Percentiles rank a stretch among this genome's conserved stretches.
These are phyloP conservation scores for Rhodosporidiobolus odoratus DNA, from an alignment of 768 basidiomycete genomes.

Conservation along the genomic window DNA sequence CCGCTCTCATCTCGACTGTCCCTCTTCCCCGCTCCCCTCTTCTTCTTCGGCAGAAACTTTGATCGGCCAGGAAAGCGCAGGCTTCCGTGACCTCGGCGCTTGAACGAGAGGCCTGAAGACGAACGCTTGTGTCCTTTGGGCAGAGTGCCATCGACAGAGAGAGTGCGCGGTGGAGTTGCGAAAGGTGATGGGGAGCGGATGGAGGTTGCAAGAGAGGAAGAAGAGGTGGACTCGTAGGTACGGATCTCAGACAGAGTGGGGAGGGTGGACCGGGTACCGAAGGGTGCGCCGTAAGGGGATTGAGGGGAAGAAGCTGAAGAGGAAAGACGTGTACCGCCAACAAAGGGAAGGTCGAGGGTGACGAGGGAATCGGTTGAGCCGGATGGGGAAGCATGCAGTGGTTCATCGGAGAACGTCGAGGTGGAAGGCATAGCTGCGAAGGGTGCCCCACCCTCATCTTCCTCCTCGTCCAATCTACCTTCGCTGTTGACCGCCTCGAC, in stretches of 20 bases:
- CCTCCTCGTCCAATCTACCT: no score
- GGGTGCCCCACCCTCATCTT: not conserved
- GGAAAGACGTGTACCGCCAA: not conserved
- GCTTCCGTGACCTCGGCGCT: no score
- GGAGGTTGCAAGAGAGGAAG: not conserved
- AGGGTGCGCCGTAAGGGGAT: not conserved
- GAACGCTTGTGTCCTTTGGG: not conserved
- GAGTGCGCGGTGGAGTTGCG: slow-evolving; percentile 1
- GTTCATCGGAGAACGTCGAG: not conserved
- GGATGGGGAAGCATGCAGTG: not conserved
- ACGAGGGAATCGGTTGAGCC: not conserved
- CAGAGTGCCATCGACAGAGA: slow-evolving; percentile 11
- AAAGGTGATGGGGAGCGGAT: not conserved
- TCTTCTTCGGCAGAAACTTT: not conserved
- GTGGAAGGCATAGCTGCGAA: not conserved
- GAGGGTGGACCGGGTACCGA: not conserved
- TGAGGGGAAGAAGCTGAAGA: not conserved
- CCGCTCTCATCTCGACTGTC: not conserved
- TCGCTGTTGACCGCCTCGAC: not conserved
- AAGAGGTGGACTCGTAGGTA: not conserved
- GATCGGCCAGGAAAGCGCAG: not conserved
- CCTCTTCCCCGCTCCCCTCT: not conserved
- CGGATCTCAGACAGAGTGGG: not conserved
- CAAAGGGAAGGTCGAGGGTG: slow-evolving; percentile 10
- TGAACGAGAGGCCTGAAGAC: not conserved